These are phyloP conservation scores for Oidiodendron maius DNA, from an alignment of 495 filamentous ascomycete genomes.

Conservation along the genomic window DNA sequence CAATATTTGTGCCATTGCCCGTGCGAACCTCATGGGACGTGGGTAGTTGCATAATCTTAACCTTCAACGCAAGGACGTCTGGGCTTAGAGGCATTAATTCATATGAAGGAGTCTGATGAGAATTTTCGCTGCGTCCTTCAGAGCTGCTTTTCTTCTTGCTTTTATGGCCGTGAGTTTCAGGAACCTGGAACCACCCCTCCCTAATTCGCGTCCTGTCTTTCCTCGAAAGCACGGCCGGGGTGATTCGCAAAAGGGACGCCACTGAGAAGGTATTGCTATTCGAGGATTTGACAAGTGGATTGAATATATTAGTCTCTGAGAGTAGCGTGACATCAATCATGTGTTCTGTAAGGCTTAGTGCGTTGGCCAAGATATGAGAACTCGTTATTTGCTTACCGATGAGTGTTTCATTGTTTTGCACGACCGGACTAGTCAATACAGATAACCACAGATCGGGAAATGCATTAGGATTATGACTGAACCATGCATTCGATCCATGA, in stretches of 20 bases:
- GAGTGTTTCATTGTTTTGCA: constrained; percentile 10
- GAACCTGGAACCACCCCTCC: constrained; percentile 10
- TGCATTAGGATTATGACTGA: constrained; percentile 4
- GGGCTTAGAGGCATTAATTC: constrained; percentile 6
- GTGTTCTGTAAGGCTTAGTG: constrained; percentile 6
- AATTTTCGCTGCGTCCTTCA: background rate
- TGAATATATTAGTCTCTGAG: constrained; percentile 4
- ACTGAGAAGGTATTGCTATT: constrained; percentile 14
- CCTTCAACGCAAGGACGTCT: constrained; percentile 35
- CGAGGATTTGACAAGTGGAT: constrained; percentile 10
- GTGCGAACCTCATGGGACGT: constrained; percentile 41
- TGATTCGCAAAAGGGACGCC: constrained; percentile 10
- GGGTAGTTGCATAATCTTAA: constrained; percentile 40
- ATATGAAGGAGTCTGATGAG: background rate
- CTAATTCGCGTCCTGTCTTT: constrained; percentile 32
- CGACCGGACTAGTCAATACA: constrained; percentile 4
- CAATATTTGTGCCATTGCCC: background rate
- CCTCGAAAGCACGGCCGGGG: constrained; percentile 22
- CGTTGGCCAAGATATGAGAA: background rate
- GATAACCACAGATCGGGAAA: constrained; percentile 16
- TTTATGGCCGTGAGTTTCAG: background rate
- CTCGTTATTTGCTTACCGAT: constrained; percentile 1
- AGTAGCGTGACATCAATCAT: constrained; percentile 18
- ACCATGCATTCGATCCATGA: background rate
- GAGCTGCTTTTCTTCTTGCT: no score